phyloP scores from a whole-genome alignment of 345 rosid genomes.

The Eucalyptus coolabah region DNA sequence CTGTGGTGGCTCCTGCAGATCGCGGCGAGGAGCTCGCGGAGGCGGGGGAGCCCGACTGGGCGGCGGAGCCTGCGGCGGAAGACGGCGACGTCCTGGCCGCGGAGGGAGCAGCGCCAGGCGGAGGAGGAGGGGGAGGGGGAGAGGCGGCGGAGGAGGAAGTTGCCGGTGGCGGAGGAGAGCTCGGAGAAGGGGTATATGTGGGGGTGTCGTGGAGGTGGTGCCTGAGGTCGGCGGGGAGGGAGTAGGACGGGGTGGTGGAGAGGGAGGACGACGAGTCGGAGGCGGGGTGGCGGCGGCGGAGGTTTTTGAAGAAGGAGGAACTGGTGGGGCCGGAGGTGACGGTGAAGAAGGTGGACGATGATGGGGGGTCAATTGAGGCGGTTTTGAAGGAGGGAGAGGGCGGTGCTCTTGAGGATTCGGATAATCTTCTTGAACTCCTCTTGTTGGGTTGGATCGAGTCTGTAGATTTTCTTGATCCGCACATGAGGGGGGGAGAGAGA shows the following conservation, averaged over 20 bases:
- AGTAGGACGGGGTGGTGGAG: background rate
- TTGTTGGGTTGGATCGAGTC: background rate
- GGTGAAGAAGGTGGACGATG: background rate
- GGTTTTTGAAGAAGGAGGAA: background rate
- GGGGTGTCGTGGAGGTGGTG: constrained; percentile 5
- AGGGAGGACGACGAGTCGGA: constrained; percentile 2
- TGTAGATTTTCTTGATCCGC: background rate
- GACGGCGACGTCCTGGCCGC: constrained; percentile 5
- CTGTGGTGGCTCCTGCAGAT: constrained; percentile 26
- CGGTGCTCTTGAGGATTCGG: background rate
- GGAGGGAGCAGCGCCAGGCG: constrained; percentile 22
- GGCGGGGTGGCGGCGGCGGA: background rate
- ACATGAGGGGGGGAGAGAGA: background rate
- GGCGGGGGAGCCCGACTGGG: background rate
- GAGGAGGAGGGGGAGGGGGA: constrained; percentile 13
- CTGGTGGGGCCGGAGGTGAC: background rate
- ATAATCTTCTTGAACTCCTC: background rate
- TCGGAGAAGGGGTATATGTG: constrained; percentile 23
- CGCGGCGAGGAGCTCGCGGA: constrained; percentile 1
- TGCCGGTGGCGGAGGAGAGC: constrained; percentile 22
- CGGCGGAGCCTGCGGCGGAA: constrained; percentile 22
- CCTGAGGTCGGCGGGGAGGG: background rate
- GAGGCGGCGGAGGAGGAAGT: constrained; percentile 16
- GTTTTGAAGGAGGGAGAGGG: background rate
- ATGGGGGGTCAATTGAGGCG: background rate